Evolutionary conservation across 495 filamentous ascomycete species (phyloP).

Genomic region (Hypoxylon subgilvum): DNA sequence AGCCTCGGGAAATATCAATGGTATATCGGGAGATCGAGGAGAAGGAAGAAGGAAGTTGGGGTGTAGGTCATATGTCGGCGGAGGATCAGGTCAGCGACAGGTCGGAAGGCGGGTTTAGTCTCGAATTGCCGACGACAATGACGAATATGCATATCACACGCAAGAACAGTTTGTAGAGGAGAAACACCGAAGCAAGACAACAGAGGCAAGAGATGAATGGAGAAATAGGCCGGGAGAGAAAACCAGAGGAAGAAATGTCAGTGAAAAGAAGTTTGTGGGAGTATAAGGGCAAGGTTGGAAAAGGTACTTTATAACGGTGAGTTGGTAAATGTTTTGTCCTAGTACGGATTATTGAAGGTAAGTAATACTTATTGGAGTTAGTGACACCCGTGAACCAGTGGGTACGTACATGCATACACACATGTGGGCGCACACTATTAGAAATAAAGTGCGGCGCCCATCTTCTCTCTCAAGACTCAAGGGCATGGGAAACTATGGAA

Average conservation of each 20-base stretch:
- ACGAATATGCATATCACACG: conserved; percentile 12
- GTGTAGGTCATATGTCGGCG: conserved; percentile 2
- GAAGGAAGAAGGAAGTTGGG: background rate
- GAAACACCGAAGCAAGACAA: background rate
- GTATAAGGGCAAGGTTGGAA: conserved; percentile 27
- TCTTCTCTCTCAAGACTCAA: too few species aligned
- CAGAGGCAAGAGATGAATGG: background rate
- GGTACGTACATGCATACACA: too few species aligned
- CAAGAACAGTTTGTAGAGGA: background rate
- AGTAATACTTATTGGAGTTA: conserved; percentile 27
- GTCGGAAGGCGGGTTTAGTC: conserved; percentile 11
- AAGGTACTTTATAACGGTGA: conserved; percentile 19
- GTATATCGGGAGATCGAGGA: background rate
- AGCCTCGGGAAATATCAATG: background rate
- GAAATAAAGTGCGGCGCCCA: conserved; percentile 32
- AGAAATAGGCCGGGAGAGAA: conserved; percentile 1
- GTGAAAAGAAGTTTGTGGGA: conserved; percentile 22
- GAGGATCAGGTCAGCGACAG: conserved; percentile 18
- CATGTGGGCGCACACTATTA: too few species aligned
- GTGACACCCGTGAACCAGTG: too few species aligned
- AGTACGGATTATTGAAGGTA: conserved; percentile 30
- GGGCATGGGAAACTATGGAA: too few species aligned
- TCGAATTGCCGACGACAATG: conserved; percentile 31
- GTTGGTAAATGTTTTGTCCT: conserved; percentile 35
- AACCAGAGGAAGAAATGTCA: background rate